A percentile compares a stretch with the other conserved stretches of the same genome.
Evolutionary conservation across 169 alveolate genomes (phyloP).

Genomic region (Plasmodium vivax): DNA sequence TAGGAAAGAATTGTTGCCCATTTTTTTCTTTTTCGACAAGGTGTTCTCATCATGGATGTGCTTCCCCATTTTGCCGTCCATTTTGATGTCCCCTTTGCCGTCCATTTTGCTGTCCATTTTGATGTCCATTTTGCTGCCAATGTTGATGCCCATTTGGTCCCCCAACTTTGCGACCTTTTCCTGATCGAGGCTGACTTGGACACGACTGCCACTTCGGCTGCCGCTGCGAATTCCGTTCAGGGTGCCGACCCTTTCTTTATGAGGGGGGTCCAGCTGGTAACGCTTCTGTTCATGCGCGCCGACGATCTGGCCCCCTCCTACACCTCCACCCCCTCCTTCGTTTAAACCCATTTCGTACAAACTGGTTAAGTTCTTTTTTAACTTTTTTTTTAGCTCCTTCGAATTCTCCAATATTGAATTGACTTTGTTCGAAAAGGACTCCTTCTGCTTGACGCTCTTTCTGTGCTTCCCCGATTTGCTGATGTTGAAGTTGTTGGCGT

Average conservation of each 20-base stretch:
- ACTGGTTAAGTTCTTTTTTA: neutral
- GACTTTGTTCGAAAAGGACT: neutral
- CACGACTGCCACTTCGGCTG: neutral
- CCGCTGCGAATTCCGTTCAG: neutral
- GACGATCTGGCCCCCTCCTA: neutral
- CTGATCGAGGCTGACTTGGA: neutral
- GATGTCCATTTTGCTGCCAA: neutral
- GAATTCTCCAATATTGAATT: conserved; percentile 20
- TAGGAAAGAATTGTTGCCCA: neutral
- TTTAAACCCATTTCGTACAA: conserved; percentile 14
- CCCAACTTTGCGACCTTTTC: neutral
- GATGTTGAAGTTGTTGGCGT: conserved; percentile 7
- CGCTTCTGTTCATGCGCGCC: neutral
- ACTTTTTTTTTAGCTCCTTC: neutral
- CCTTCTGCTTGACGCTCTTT: conserved; percentile 9
- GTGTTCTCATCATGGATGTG: neutral
- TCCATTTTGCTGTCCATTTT: neutral
- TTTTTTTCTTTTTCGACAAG: conserved; percentile 4
- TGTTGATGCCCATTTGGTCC: neutral
- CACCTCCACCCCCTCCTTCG: neutral
- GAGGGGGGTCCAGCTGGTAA: neutral
- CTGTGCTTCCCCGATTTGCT: neutral
- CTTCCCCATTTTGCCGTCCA: neutral
- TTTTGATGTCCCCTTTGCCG: neutral
- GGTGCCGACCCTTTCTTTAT: neutral